Conservation (phyloP, 306 rosid genomes). For the Arachis hypogaea region DNA sequence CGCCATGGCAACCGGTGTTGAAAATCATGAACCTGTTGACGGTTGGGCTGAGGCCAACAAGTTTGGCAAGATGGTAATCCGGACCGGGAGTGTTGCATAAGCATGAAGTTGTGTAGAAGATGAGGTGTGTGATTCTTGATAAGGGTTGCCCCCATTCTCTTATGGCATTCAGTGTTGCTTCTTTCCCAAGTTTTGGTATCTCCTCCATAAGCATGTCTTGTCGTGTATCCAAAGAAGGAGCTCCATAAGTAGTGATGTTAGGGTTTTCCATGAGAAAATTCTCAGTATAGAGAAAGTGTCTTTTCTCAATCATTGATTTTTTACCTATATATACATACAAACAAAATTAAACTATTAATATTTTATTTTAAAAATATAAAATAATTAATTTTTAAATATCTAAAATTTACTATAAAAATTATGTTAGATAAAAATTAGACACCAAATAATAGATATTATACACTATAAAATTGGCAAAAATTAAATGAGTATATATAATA, state of each 20-base stretch:
- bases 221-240: conserved; percentile 12
- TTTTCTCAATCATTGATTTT: conserved; percentile 15
- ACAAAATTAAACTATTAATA: too few species aligned
- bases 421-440: too few species aligned
- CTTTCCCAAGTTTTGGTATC: conserved; percentile 16
- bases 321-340: conserved; percentile 8
- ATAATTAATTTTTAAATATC: too few species aligned
- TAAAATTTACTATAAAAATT: too few species aligned
- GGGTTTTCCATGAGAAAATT: conserved; percentile 4
- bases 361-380: too few species aligned
- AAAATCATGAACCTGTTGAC: conserved; percentile 22
- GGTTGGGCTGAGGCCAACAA: not conserved
- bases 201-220: not conserved
- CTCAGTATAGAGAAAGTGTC: not conserved
- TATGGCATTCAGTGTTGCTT: conserved; percentile 28
- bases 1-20: conserved; percentile 5
- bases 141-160: conserved; percentile 19
- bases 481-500: too few species aligned
- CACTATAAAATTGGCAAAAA: too few species aligned
- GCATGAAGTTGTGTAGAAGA: conserved; percentile 31
- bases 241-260: not conserved
- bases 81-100: not conserved
- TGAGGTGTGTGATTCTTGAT: conserved; percentile 30
- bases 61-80: conserved; percentile 1
- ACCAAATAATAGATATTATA: too few species aligned